Evolutionary conservation across 2,329 filamentous ascomycete species (phyloP), one percentile per base, ranked within the genome.

Genomic region (Chaetomium sp.): DNA sequence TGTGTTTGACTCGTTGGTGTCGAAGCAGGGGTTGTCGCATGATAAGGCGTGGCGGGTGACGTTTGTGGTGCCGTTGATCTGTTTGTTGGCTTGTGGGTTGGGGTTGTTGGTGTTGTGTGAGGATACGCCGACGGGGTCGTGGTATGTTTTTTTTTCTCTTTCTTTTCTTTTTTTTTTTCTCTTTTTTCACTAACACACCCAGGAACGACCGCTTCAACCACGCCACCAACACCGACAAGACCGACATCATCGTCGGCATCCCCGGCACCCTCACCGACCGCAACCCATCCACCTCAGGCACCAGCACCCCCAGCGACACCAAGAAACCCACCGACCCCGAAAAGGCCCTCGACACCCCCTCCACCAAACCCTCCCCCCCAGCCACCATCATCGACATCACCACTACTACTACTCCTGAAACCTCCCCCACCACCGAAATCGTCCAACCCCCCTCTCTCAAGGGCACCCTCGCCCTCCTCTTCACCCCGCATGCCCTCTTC

Each of bases 41-140:
- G 83, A 87, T 62, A 78, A 83, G 44, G 88, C 91, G 1, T 96
- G 91, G 91, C 81, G 90, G 27, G 82, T 95, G 1, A 81, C 89
- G 2, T 96, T 95, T 68, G 75, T 95, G 57, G 87, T 95, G 6
- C 91, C 91, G 0, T 87, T 94, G 59, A 80, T 91, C 61, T 79
- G 91, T 60, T 85, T 92, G 67, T 76, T 86, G 7, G 65, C 70
- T 27, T 82, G 84, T 6, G 88, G 85, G 4, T 63, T 88, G 10
- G 73, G 76, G 7, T 84, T 95, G 74, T 70, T 95, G 3, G 66
- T 91, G 33, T 72, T 88, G 8, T 91, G 88, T 65, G 83, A 88
- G 1, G 91, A 96, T 66, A 91, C 88, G 0, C 91, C 91, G 0
- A 87, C 82, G 1, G 90, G 90, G 37, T 84, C 82, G 62, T 96